Evolutionary conservation across 2,329 filamentous ascomycete species (phyloP).

Genomic region (Paramyrothecium sp.): DNA sequence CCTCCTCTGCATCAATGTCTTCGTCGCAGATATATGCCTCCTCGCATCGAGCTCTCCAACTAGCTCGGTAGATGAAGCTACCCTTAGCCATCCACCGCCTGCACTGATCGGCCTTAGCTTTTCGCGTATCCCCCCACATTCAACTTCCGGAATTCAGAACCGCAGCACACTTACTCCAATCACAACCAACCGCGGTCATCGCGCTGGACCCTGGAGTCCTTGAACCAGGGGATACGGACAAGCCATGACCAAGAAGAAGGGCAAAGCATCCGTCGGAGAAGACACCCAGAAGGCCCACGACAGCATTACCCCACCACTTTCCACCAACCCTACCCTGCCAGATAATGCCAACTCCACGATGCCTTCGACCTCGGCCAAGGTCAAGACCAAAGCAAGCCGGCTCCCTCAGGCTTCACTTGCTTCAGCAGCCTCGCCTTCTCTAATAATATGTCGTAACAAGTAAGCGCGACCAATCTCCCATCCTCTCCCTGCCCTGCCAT

Average conservation of each 20-base stretch:
- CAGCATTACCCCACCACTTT: neutral
- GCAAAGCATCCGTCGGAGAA: conserved; percentile 41
- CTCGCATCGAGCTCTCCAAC: neutral
- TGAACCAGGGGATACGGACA: neutral
- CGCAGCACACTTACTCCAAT: neutral
- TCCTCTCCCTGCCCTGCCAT: neutral
- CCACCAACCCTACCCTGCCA: neutral
- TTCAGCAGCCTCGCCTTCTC: conserved; percentile 11
- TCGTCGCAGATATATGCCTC: too few relatives aligned
- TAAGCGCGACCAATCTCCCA: conserved; percentile 36
- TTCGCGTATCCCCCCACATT: neutral
- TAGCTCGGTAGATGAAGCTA: neutral
- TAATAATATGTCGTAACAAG: conserved; percentile 61
- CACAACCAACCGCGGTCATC: neutral
- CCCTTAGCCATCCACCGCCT: neutral
- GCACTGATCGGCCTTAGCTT: too few relatives aligned
- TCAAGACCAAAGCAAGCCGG: conserved; percentile 8
- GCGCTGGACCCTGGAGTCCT: neutral
- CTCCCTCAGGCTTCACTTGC: conserved; percentile 6
- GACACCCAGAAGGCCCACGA: conserved; percentile 12
- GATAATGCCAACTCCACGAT: neutral
- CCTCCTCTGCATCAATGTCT: too few relatives aligned
- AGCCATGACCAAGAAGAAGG: conserved; percentile 47
- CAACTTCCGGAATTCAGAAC: neutral
- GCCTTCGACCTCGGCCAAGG: conserved; percentile 1